Evolutionary conservation across 208 protist genomes (phyloP).

Genomic region (Trypanosoma brucei): DNA sequence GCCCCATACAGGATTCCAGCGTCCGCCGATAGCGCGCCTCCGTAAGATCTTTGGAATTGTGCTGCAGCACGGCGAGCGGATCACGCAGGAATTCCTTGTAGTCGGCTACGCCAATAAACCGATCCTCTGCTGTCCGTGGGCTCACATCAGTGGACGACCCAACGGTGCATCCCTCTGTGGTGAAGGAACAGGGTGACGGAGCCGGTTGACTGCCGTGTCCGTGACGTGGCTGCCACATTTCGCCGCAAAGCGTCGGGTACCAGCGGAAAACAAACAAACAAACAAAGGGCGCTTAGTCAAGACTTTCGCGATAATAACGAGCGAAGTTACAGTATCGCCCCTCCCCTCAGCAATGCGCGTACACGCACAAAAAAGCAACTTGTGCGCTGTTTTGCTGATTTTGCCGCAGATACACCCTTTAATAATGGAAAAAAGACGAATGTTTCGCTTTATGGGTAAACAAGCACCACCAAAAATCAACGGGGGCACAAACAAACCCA

Average conservation of each 20-base stretch:
- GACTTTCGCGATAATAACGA: too few species aligned
- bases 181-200: background rate
- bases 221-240: background rate
- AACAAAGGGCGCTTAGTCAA: too few species aligned
- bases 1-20: constrained; percentile 21
- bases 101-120: constrained; percentile 25
- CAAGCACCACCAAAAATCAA: background rate
- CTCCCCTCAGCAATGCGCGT: too few species aligned
- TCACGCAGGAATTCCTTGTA: constrained; percentile 23
- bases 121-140: constrained; percentile 8
- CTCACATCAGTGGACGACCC: background rate
- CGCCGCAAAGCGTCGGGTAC: too few species aligned
- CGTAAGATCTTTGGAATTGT: background rate
- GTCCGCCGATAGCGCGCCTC: constrained; percentile 19
- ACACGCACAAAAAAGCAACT: too few species aligned
- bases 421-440: too few species aligned
- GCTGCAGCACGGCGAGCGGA: background rate
- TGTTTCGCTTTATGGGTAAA: too few species aligned
- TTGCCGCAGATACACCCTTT: too few species aligned
- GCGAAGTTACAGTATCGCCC: too few species aligned
- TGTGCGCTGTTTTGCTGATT: too few species aligned
- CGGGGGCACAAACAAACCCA: background rate
- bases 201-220: background rate
- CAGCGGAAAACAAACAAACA: too few species aligned
- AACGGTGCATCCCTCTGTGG: background rate